Conservation (phyloP, 805 yeast genomes). For the Barnettozyma wickerhamii region DNA sequence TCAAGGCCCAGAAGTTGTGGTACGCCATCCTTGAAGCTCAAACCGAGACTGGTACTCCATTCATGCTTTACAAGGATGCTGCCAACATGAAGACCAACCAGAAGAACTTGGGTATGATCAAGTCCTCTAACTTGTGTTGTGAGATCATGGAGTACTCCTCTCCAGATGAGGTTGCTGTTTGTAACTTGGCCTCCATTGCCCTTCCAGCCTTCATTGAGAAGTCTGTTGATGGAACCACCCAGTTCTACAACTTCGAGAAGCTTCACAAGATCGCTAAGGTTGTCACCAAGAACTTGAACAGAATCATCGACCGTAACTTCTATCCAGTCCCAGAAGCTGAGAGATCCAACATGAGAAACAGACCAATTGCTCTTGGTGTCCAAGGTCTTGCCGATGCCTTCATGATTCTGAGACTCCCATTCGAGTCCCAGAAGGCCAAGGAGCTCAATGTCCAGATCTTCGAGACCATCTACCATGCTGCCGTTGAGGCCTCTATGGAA, state of each 20-base stretch:
- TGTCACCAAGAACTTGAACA: constrained; percentile 72
- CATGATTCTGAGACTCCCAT: constrained; percentile 74
- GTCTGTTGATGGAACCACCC: constrained; percentile 39
- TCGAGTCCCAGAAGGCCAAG: constrained; percentile 78
- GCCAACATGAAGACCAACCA: constrained; percentile 87
- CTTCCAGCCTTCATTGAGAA: constrained; percentile 69
- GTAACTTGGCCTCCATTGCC: constrained; percentile 90
- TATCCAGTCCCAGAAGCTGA: constrained; percentile 82
- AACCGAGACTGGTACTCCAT: constrained; percentile 95
- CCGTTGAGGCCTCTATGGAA: constrained; percentile 83
- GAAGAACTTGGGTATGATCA: constrained; percentile 86
- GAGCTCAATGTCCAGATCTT: constrained; percentile 77
- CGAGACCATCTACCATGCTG: constrained; percentile 94
- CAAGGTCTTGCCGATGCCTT: constrained; percentile 94
- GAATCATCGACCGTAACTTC: constrained; percentile 75
- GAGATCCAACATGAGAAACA: constrained; percentile 70
- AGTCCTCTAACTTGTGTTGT: constrained; percentile 91
- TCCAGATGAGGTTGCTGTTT: constrained; percentile 91
- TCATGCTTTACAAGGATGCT: constrained; percentile 89
- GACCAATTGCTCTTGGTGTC: constrained; percentile 98
- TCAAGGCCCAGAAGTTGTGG: constrained; percentile 91
- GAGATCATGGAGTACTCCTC: constrained; percentile 92
- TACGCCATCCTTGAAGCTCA: constrained; percentile 84
- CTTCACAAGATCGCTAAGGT: constrained; percentile 77
- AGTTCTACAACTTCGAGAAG: constrained; percentile 63